Base-by-base conservation (phyloP, 1,284 basidiomycete species). In the Pyrrhoderma noxium region DNA sequence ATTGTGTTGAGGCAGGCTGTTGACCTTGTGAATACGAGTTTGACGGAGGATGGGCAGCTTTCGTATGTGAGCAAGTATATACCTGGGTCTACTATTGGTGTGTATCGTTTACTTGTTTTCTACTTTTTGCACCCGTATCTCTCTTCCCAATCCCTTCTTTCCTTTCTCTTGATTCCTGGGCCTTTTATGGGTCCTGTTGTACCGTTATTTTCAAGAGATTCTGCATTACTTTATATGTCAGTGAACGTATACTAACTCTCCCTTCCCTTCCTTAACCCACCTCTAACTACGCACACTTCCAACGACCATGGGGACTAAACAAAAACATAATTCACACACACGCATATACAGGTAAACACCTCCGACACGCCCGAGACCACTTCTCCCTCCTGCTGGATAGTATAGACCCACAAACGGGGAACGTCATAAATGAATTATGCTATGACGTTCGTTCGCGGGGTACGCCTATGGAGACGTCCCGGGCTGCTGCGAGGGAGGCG, bases 21-120 rank as follows among this genome's bases (percentile, higher is more conserved):
- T 23, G 81, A 85, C 58, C 69, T 90, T 35, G 65, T 89, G 47
- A 76, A 84, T 60, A 74, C 80, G 41, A 68, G 76, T 55, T 70
- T 90, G 48, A 74, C 71, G 4, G 72, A 77, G 16, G 81, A 89
- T 60, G 75, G 77, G 16, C 85, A 89, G 60, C 73, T 90, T 46
- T 76, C 71, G n/a, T 69, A 72, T 11, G 70, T 74, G 43, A 88
- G 86, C 11, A 74, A 78, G 59, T 81, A 76, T 60, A 73, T 90
- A 47, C 85, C 86, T 22, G 88, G 88, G 14, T 89, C 87, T 9
- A 89, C 88, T 4, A 90, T 90, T 52, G 87, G 87, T 87, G 64
- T 50, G 61, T 58, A 40, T 41, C 14, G 38, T n/a, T 40, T 40
- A 14, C 21, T 40, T 40, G 14, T 40, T 37, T 37, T 9, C 16